Evolutionary conservation across 2,329 filamentous ascomycete species (phyloP).

Genomic region (Aspergillus arachidicola): DNA sequence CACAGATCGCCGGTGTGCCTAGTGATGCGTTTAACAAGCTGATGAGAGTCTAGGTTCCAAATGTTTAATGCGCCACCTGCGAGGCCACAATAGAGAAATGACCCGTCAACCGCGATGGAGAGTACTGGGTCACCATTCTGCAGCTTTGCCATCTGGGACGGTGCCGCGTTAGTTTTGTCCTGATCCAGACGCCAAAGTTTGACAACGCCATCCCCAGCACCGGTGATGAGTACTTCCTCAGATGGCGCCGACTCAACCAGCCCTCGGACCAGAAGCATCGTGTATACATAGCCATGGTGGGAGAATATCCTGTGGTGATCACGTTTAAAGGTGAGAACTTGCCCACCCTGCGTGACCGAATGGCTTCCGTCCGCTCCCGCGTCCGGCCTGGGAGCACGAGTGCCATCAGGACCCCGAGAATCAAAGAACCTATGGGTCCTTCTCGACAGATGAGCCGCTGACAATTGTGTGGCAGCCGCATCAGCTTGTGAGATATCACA

Average conservation of each 20-base stretch:
- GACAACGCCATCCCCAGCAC: conserved; percentile 89
- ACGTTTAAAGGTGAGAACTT: conserved; percentile 77
- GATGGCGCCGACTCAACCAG: conserved; percentile 67
- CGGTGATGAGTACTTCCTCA: conserved; percentile 81
- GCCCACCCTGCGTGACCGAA: conserved; percentile 58
- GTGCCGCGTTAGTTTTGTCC: conserved; percentile 57
- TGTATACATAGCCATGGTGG: conserved; percentile 94
- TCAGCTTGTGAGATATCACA: conserved; percentile 68
- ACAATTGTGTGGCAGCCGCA: conserved; percentile 64
- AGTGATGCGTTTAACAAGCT: conserved; percentile 84
- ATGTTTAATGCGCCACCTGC: conserved; percentile 86
- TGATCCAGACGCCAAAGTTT: conserved; percentile 84
- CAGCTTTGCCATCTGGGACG: conserved; percentile 69
- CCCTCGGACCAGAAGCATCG: conserved; percentile 83
- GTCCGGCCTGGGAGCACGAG: conserved; percentile 72
- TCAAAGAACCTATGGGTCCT: conserved; percentile 91
- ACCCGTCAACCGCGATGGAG: conserved; percentile 82
- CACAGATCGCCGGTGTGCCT: conserved; percentile 81
- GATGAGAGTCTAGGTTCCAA: conserved; percentile 94
- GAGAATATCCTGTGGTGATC: conserved; percentile 84
- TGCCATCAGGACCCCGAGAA: conserved; percentile 80
- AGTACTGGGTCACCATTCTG: conserved; percentile 69
- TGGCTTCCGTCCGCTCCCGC: conserved; percentile 56
- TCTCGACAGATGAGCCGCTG: conserved; percentile 71
- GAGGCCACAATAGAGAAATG: conserved; percentile 89